Evolutionary conservation across 495 filamentous ascomycete genomes (phyloP), one percentile per base, ranked within the genome.

Genomic region (Margaritispora aquatica): DNA sequence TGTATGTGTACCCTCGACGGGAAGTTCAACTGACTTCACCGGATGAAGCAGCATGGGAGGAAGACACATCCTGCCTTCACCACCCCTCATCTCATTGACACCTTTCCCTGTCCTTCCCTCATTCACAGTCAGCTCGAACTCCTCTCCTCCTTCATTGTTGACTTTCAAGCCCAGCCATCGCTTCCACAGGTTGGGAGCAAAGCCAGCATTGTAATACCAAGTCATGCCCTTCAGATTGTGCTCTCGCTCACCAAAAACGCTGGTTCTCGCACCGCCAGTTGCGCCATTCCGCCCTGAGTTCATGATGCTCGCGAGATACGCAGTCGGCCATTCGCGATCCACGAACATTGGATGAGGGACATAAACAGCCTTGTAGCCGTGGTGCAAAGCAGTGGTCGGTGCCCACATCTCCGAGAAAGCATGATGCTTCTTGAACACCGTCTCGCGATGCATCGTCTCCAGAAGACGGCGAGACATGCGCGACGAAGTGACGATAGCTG

Each of bases 351-450:
- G 90, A 68, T 98, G 94, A 1, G 94, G 94, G 13, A 86, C 90
- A 66, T 86, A 96, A 22, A 98, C 94, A 48, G 90, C 94, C 73
- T 98, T 98, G 76, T 90, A 84, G 11, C 94, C 94, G 68, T 97
- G 94, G 54, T 97, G 95, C 2, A 98, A 78, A 8, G 92, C 88
- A 3, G 84, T 80, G 0, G 88, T 89, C 19, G 87, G 87, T 0
- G 92, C 88, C 89, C 89, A 97, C 92, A 97, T 97, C 71, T 98
- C 94, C 0, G 89, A 88, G 75, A 96, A 97, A 74, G 94, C 92
- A 62, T 86, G 87, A 72, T 93, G 93, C 53, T 87, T 89, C 54
- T 86, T 78, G 64, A 88, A 79, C 1, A 81, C 81, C 22, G 89
- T 96, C 68, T 96, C 92, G 55, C 81, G 79, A 74, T 98, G 94